These are phyloP conservation scores for Cotoneaster glaucophyllus DNA, from an alignment of 306 rosid genomes.

Conservation along the genomic window DNA sequence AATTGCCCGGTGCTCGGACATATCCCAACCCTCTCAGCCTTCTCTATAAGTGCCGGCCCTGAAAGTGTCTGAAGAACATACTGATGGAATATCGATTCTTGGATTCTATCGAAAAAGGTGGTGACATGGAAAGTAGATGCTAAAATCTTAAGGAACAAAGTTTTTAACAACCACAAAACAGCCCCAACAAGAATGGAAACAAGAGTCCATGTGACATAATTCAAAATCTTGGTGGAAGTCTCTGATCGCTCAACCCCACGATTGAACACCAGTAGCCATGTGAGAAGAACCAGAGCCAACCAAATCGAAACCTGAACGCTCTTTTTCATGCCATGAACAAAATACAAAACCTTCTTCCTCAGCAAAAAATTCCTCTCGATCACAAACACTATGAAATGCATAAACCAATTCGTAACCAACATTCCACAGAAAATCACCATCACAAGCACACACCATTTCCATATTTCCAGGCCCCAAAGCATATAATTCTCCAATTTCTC, in stretches of 20 bases:
- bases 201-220: constrained; percentile 62
- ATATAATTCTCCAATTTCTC: constrained; percentile 6
- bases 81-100: constrained; percentile 79
- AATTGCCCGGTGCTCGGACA: constrained; percentile 45
- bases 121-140: constrained; percentile 80
- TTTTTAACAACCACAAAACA: constrained; percentile 66
- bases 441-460: constrained; percentile 86
- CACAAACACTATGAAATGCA: constrained; percentile 61
- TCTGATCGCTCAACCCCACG: constrained; percentile 39
- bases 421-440: constrained; percentile 72
- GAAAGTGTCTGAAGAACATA: constrained; percentile 74
- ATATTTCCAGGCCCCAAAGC: constrained; percentile 58
- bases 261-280: constrained; percentile 63
- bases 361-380: constrained; percentile 78
- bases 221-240: constrained; percentile 33
- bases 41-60: constrained; percentile 59
- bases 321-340: constrained; percentile 90
- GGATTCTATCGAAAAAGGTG: constrained; percentile 83
- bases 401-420: constrained; percentile 71
- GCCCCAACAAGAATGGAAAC: constrained; percentile 66
- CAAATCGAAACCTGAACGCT: constrained; percentile 68
- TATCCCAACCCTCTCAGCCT: constrained; percentile 53
- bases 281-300: constrained; percentile 56
- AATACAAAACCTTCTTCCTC: constrained; percentile 74
- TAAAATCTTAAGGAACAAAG: constrained; percentile 51